These are phyloP conservation scores for Pulveroboletus ravenelii DNA, from an alignment of 768 basidiomycete species.

Conservation along the genomic window DNA sequence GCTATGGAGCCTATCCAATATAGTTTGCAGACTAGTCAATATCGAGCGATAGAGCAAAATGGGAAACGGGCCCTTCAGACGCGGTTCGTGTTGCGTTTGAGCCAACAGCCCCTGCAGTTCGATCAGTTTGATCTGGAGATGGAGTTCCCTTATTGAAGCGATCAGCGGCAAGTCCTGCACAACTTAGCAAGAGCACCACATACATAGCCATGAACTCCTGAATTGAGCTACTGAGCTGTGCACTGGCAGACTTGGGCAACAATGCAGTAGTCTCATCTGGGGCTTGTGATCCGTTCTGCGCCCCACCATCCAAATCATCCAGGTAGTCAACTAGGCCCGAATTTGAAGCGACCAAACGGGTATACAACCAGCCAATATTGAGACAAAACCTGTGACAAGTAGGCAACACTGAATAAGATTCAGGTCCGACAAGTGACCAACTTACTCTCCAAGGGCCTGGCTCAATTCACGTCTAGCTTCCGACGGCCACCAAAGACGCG, in stretches of 20 bases:
- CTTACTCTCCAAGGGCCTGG: slow-evolving; percentile 82
- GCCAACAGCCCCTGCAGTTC: slow-evolving; percentile 79
- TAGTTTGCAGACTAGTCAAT: slow-evolving; percentile 76
- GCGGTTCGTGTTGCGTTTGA: slow-evolving; percentile 89
- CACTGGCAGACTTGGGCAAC: slow-evolving; percentile 33
- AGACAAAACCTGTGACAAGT: slow-evolving; percentile 67
- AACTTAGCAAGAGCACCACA: slow-evolving; percentile 16
- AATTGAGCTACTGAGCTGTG: slow-evolving; percentile 57
- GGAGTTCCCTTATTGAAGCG: slow-evolving; percentile 69
- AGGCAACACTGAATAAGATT: background rate
- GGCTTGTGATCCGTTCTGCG: background rate
- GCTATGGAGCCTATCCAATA: slow-evolving; percentile 85
- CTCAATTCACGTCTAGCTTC: slow-evolving; percentile 88
- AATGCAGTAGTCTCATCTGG: slow-evolving; percentile 32
- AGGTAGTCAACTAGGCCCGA: slow-evolving; percentile 57
- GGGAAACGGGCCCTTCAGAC: slow-evolving; percentile 94
- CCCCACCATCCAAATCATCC: slow-evolving; percentile 16
- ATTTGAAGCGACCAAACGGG: slow-evolving; percentile 83
- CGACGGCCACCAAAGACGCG: slow-evolving; percentile 92
- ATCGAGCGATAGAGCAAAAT: slow-evolving; percentile 78
- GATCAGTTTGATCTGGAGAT: slow-evolving; percentile 87
- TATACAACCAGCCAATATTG: slow-evolving; percentile 93
- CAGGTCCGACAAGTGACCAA: background rate
- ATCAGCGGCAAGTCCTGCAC: slow-evolving; percentile 2
- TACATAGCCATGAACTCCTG: slow-evolving; percentile 93